phyloP scores from a whole-genome alignment of 225 moss, liverwort and hornwort species.

The Asterella californica region DNA sequence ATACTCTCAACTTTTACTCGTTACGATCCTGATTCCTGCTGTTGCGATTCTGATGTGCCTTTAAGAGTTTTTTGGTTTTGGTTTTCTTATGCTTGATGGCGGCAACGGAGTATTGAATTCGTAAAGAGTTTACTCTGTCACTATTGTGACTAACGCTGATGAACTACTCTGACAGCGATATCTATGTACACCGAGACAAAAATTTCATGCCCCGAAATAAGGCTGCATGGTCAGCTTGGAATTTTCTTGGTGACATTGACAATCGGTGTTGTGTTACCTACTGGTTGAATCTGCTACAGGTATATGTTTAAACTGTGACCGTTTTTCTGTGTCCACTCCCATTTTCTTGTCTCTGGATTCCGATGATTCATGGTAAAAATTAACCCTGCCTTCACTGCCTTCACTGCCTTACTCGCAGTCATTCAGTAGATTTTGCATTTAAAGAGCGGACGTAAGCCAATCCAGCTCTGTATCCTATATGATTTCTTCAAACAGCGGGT shows the following conservation, averaged over 20 bases:
- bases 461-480: neutral
- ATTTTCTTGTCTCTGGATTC: neutral
- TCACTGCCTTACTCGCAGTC: too few species aligned
- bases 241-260: slow-evolving; percentile 67
- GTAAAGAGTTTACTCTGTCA: neutral
- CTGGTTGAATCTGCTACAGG: slow-evolving; percentile 84
- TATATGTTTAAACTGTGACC: neutral
- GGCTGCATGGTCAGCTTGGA: slow-evolving; percentile 92
- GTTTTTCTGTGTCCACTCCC: neutral
- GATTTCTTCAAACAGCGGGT: neutral
- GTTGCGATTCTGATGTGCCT: neutral
- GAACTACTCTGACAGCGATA: slow-evolving; percentile 41
- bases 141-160: neutral
- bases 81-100: neutral
- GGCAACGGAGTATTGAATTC: neutral
- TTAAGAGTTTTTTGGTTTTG: neutral
- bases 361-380: neutral
- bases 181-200: slow-evolving; percentile 76
- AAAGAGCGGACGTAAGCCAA: neutral
- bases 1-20: neutral
- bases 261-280: slow-evolving; percentile 73
- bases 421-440: neutral
- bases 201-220: slow-evolving; percentile 61
- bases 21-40: neutral
- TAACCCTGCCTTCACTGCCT: neutral